A percentile compares a stretch with the other conserved stretches of the same genome.
phyloP scores from a whole-genome alignment of 441 rosid genomes.

The Pelargonium cotyledonis region DNA sequence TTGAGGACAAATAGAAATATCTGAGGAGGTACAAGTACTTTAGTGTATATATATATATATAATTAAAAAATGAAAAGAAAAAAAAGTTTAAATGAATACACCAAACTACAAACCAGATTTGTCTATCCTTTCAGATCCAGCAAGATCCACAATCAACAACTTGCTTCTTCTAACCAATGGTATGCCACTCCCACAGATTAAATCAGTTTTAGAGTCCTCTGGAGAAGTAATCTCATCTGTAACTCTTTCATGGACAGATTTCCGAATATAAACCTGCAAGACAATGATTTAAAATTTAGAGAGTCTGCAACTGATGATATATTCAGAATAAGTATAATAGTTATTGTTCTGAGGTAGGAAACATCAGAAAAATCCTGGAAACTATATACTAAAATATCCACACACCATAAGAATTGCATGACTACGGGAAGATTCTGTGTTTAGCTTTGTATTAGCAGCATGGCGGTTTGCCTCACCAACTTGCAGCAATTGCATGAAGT shows the following conservation, averaged over 20 bases:
- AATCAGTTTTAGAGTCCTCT: conserved; percentile 20
- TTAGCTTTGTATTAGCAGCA: conserved; percentile 94
- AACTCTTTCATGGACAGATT: conserved; percentile 55
- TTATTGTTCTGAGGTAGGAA: not conserved
- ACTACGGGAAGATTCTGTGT: conserved; percentile 95
- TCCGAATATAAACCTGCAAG: conserved; percentile 69
- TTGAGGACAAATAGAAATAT: conserved; percentile 12
- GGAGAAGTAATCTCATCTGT: conserved; percentile 32
- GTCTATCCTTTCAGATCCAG: conserved; percentile 98
- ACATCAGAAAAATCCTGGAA: conserved; percentile 6
- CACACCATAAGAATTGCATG: conserved; percentile 92
- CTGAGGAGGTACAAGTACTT: not conserved
- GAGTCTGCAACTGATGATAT: not conserved
- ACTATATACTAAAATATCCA: conserved; percentile 10
- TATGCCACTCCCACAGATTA: conserved; percentile 40
- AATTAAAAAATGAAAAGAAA: not conserved
- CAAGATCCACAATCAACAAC: conserved; percentile 95
- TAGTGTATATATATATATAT: too few relatives aligned
- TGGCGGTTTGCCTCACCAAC: conserved; percentile 91
- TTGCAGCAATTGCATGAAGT: conserved; percentile 70
- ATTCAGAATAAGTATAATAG: conserved; percentile 5
- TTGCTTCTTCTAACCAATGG: conserved; percentile 74
- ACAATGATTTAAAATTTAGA: conserved; percentile 8
- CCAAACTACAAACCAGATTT: conserved; percentile 62
- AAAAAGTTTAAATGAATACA: not conserved